Base-by-base conservation (phyloP, 148 eudicot species). In the Camellia granthamiana region DNA sequence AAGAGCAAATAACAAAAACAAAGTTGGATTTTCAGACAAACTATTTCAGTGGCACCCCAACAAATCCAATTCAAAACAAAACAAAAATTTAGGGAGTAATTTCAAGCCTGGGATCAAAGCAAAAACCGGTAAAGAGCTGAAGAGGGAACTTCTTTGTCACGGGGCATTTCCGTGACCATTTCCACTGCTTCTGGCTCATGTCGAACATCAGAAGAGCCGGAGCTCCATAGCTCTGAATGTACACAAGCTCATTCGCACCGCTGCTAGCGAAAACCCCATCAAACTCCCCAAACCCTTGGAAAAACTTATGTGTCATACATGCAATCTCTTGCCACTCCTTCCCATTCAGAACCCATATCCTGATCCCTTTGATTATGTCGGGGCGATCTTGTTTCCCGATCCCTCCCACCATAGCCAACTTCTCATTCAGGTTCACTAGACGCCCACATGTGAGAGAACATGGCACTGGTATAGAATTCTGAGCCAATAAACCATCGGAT, bases 261-360 rank as follows among this genome's bases (percentile, higher is more conserved):
- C 99, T 89, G 61, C 98, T 93, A 4, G 99, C 94, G 61, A 96
- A 96, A 61, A 96, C 98, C 81, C 93, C 99, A 77, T 96, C 98
- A 16, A 96, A 79, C 86, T 96, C 99, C 3, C 99, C 99, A 43
- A 96, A 96, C 54, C 98, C 98, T 80, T 96, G 99, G 43, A 93
- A 91, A 72, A 78, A 87, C 87, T 86, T 93, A 19, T 92, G 97
- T 3, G 99, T 98, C 99, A 96, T 96, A 18, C 92, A 87, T 14
- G 90, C 89, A 43, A 93, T 82, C 74, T 92, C 98, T 77, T 79
- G 85, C 98, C 99, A 96, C 77, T 87, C 89, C 46, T 80, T 92
- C 69, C 91, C 97, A 16, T 89, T 83, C 23, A 96, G 82, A 51
- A 84, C 82, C 99, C 99, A 96, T 10, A 96, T 91, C 16, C 99